Base-by-base conservation (phyloP, 23 red algal genomes). In the Gracilariopsis chorda region DNA sequence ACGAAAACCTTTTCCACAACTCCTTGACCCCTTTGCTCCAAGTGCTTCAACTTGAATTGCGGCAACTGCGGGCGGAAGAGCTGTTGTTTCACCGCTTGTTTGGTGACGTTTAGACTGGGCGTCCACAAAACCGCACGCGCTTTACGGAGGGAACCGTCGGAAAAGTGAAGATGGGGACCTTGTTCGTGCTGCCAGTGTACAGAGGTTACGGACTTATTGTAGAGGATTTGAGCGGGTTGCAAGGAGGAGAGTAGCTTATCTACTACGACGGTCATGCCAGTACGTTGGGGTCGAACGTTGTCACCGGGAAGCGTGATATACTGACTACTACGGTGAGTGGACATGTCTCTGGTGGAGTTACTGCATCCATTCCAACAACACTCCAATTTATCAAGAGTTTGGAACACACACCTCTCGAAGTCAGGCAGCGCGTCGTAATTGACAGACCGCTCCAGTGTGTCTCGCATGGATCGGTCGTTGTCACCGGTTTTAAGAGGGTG, bases 221-320 rank as follows among this genome's bases (percentile, higher is more conserved):
- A 44, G 1, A 51, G 4, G 20, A 87, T 35, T 27, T 42, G 49
- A 23, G 53, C 58, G 25, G 30, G 25, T 1, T 70, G 32, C 40
- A 87, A 56, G 6, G 29, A 12, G 28, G 48, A 12, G 32, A 70
- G 5, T 30, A 87, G 45, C 16, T 59, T 21, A 33, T 87, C 60
- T 7, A 87, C 82, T 36, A 87, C 48, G 24, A 27, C 48, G 7
- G 16, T 3, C 82, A 87, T 87, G 33, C 82, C 82, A n/a, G n/a
- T n/a, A 0, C 82, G 27, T 25, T 70, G 28, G 27, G 39, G 45
- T 29, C 12, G 32, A 30, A 87, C 82, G 58, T 87, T 87, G 61
- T 87, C 63, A 0, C 82, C 82, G 14, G 48, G n/a, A 33, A 87
- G 43, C 20, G 82, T 87, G 12, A 87, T 62, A 23, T 87, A 87